Evolutionary conservation across 2,329 filamentous ascomycete genomes (phyloP).

Genomic region (Botrytis medusae): DNA sequence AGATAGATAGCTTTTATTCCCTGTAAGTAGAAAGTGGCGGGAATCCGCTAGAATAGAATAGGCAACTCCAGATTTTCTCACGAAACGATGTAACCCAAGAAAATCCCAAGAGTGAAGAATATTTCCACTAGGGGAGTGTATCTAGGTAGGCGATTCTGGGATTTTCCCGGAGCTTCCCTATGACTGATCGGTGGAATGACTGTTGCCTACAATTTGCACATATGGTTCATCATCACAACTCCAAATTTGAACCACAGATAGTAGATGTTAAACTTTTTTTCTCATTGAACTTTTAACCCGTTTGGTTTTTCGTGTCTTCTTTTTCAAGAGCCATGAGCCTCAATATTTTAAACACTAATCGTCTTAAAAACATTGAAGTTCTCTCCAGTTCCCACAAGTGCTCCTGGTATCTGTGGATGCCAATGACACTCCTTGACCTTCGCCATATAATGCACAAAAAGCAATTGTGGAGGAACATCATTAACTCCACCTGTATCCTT

Average conservation of each 20-base stretch:
- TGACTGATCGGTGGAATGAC: neutral
- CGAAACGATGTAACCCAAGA: conserved; percentile 1
- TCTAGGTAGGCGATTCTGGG: neutral
- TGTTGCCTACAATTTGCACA: neutral
- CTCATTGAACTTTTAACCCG: neutral
- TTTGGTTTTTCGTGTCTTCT: neutral
- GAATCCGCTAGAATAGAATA: neutral
- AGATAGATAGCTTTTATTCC: neutral
- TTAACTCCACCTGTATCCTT: conserved; percentile 85
- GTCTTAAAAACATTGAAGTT: conserved; percentile 84
- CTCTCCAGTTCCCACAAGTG: conserved; percentile 84
- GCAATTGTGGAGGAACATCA: conserved; percentile 84
- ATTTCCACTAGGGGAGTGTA: neutral
- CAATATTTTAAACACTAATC: conserved; percentile 66
- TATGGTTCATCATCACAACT: neutral
- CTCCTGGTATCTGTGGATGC: conserved; percentile 93
- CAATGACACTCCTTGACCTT: conserved; percentile 95
- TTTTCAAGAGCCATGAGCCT: neutral
- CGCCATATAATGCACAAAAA: conserved; percentile 97
- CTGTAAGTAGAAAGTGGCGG: neutral
- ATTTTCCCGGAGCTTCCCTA: neutral
- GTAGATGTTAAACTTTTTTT: conserved; percentile 12
- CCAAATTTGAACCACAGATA: neutral
- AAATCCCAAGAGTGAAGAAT: neutral
- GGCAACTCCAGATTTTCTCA: neutral